Percentiles rank a stretch among this genome's conserved stretches.
These are phyloP conservation scores for Phytopythium aichiense DNA, from an alignment of 352 stramenopile genomes.

Conservation along the genomic window DNA sequence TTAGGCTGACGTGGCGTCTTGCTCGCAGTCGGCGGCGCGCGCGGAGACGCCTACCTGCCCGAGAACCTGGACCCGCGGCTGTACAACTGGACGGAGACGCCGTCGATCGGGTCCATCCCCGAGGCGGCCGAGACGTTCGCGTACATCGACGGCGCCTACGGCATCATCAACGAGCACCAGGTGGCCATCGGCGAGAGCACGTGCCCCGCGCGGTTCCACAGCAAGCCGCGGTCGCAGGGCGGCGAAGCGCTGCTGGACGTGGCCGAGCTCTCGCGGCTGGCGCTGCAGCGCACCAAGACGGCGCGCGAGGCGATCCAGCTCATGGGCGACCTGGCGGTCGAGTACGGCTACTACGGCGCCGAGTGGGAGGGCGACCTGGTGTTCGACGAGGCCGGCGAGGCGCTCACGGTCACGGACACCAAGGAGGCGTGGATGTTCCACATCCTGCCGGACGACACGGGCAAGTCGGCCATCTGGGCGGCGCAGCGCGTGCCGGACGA, in stretches of 20 bases:
- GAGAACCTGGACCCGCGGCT: conserved; percentile 68
- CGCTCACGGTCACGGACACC: conserved; percentile 88
- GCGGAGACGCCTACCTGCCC: conserved; percentile 52
- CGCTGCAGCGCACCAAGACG: conserved; percentile 80
- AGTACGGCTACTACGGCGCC: conserved; percentile 93
- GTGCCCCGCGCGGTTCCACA: conserved; percentile 60
- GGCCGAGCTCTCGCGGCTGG: conserved; percentile 81
- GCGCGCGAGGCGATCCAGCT: conserved; percentile 81
- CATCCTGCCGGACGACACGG: conserved; percentile 92
- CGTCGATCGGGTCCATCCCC: conserved; percentile 62
- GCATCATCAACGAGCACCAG: conserved; percentile 83
- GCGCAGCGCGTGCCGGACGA: conserved; percentile 89
- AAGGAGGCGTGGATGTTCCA: conserved; percentile 95
- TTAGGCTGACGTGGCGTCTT: not conserved
- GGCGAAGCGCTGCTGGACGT: conserved; percentile 90
- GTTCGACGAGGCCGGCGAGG: conserved; percentile 83
- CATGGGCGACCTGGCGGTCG: conserved; percentile 91
- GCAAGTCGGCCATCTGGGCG: conserved; percentile 90
- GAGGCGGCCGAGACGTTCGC: conserved; percentile 62
- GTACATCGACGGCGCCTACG: conserved; percentile 79
- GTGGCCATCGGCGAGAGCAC: conserved; percentile 82
- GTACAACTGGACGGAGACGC: conserved; percentile 60
- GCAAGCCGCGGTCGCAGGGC: conserved; percentile 53
- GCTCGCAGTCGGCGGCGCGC: conserved; percentile 44
- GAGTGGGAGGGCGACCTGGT: conserved; percentile 63